A percentile compares a stretch with the other conserved stretches of the same genome.
These are phyloP conservation scores for Laguncularia racemosa DNA, from an alignment of 345 rosid species.

Conservation along the genomic window DNA sequence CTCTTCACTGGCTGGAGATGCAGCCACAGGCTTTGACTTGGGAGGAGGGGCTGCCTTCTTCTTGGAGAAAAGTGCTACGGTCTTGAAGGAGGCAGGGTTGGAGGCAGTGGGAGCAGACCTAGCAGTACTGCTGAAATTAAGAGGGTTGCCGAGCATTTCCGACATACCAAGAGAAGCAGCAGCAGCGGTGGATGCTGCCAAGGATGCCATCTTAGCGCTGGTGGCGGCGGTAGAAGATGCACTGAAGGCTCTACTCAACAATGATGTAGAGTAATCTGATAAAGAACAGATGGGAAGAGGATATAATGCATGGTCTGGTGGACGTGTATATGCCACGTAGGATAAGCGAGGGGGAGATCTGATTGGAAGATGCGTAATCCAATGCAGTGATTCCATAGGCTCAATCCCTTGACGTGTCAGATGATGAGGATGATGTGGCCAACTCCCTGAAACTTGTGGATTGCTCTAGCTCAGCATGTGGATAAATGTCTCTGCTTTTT, in stretches of 20 bases:
- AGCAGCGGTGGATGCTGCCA: conserved; percentile 49
- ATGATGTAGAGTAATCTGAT: not conserved
- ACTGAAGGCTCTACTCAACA: too few relatives aligned
- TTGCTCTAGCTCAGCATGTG: conserved; percentile 17
- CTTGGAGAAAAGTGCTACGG: conserved; percentile 76
- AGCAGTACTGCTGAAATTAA: conserved; percentile 44
- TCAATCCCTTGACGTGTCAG: conserved; percentile 35
- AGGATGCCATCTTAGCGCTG: conserved; percentile 30
- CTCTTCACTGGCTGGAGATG: conserved; percentile 52
- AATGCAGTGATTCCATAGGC: conserved; percentile 43
- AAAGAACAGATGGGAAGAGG: conserved; percentile 12
- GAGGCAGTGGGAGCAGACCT: conserved; percentile 53
- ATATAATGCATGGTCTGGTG: conserved; percentile 63
- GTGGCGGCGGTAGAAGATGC: not conserved
- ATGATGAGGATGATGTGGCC: conserved; percentile 36
- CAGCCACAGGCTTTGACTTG: conserved; percentile 43
- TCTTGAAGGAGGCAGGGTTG: conserved; percentile 52
- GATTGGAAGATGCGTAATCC: conserved; percentile 62
- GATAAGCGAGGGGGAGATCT: conserved; percentile 18
- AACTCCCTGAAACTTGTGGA: conserved; percentile 22
- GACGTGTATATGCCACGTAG: conserved; percentile 39
- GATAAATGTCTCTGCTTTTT: too few relatives aligned
- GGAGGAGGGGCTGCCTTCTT: conserved; percentile 67
- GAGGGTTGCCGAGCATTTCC: conserved; percentile 73
- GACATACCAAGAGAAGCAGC: conserved; percentile 81